Evolutionary conservation across 2,329 filamentous ascomycete species (phyloP), one percentile per base, ranked within the genome.

Genomic region (Fusarium udum): DNA sequence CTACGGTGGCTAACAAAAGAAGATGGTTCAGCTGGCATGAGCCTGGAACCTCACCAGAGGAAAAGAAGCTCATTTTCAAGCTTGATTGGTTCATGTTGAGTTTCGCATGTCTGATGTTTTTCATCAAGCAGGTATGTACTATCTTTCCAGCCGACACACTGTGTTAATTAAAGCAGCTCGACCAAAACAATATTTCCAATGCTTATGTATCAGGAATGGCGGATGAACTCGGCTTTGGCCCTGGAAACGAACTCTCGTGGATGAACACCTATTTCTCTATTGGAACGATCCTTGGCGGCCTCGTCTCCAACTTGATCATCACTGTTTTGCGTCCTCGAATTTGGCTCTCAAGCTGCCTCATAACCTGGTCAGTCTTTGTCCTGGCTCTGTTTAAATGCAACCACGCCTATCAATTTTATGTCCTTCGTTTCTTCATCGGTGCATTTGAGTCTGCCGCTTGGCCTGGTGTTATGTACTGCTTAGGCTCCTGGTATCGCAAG

Each of bases 401-500:
- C 56, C 79, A 75, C 9, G 81, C 81, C 1, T 55, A 74, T 11
- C 78, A 85, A 28, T 81, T 85, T 36, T 86, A 85, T 26, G 84
- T 84, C 6, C 80, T 90, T 0, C 84, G 89, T 12, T 86, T 89
- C 64, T 82, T 89, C 48, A 84, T 90, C 36, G 88, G 88, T 51
- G 76, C 88, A 1, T 85, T 89, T 45, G 88, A 90, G 76, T 85
- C 85, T 13, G 85, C 86, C 1, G 88, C 88, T 52, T 87, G 86
- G 51, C 88, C 88, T 0, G 88, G 88, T 32, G 84, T 89, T 48
- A 80, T 88, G 51, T 84, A 86, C 51, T 84, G 88, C 28, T 82
- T 91, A 12, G 88, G 87, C 0, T 88, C 84, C 2, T 91, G 89
- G 88, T 91, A 91, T 75, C 87, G 87, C 67, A 86, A 84, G 55